Conservation (phyloP, 495 filamentous ascomycete genomes). For the Podospora pseudoanserina region DNA sequence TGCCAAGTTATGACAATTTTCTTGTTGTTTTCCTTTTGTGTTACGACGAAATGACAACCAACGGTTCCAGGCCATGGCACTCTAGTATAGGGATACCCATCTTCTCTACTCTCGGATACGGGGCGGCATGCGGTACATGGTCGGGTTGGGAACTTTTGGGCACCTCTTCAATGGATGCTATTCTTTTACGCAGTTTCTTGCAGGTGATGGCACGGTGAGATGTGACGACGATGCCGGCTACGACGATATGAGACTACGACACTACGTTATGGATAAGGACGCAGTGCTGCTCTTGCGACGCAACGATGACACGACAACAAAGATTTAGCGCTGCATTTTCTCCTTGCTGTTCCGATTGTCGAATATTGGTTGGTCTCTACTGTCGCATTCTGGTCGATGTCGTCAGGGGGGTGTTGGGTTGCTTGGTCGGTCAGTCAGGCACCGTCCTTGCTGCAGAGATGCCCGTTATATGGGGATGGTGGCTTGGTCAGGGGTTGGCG, state of each 20-base stretch:
- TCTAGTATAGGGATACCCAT: constrained; percentile 15
- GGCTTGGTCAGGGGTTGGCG: background rate
- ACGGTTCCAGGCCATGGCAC: constrained; percentile 6
- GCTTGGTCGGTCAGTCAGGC: background rate
- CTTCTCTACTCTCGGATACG: constrained; percentile 4
- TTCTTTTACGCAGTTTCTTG: background rate
- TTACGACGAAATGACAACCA: constrained; percentile 8
- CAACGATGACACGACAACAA: background rate
- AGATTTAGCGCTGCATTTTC: background rate
- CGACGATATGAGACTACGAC: background rate
- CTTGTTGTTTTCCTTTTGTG: constrained; percentile 7
- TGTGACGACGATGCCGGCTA: background rate
- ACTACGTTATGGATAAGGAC: background rate
- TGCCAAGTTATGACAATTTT: constrained; percentile 26
- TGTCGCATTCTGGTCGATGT: background rate
- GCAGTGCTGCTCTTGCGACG: background rate
- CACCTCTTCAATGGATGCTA: constrained; percentile 12
- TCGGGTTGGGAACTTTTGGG: background rate
- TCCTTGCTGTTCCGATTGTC: background rate
- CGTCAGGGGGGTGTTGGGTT: background rate
- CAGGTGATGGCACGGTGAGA: background rate
- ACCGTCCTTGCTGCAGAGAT: background rate
- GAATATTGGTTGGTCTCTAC: background rate
- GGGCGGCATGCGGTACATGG: constrained; percentile 3
- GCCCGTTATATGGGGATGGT: background rate